Conservation (phyloP, 371 early-diverging fungal species). For the Rhizopus sp. region DNA sequence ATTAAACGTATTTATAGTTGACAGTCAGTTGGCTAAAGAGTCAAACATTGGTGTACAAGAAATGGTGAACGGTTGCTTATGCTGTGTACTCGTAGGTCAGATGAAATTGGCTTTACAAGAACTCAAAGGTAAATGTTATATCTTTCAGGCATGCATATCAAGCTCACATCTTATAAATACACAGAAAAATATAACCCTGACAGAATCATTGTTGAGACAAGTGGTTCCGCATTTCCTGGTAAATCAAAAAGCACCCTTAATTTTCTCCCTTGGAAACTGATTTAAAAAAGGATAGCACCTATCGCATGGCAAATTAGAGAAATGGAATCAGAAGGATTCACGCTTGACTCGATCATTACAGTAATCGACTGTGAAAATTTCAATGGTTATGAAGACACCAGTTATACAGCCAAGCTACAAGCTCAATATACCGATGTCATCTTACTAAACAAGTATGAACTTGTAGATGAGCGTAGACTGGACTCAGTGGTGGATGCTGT, state of each 20-base stretch:
- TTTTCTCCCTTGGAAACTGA: not conserved
- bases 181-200: constrained; percentile 84
- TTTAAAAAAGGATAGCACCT: constrained; percentile 59
- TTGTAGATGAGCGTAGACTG: constrained; percentile 77
- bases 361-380: constrained; percentile 96
- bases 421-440: constrained; percentile 96
- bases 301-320: constrained; percentile 96
- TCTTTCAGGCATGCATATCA: not conserved
- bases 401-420: constrained; percentile 92
- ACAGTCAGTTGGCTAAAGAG: constrained; percentile 73
- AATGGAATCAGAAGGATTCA: constrained; percentile 75
- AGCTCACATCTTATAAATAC: not conserved
- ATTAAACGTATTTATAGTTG: constrained; percentile 42
- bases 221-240: constrained; percentile 92
- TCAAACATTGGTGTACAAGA: constrained; percentile 85
- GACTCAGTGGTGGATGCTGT: constrained; percentile 90
- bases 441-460: constrained; percentile 90
- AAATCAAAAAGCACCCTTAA: constrained; percentile 8
- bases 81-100: constrained; percentile 96
- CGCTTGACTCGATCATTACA: constrained; percentile 90
- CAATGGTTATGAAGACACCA: constrained; percentile 92
- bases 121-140: constrained; percentile 60
- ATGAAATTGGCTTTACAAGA: constrained; percentile 93
- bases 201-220: constrained; percentile 92
- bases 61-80: constrained; percentile 96